Base-by-base conservation (phyloP, 768 basidiomycete species). In the Hypholoma fasciculare region DNA sequence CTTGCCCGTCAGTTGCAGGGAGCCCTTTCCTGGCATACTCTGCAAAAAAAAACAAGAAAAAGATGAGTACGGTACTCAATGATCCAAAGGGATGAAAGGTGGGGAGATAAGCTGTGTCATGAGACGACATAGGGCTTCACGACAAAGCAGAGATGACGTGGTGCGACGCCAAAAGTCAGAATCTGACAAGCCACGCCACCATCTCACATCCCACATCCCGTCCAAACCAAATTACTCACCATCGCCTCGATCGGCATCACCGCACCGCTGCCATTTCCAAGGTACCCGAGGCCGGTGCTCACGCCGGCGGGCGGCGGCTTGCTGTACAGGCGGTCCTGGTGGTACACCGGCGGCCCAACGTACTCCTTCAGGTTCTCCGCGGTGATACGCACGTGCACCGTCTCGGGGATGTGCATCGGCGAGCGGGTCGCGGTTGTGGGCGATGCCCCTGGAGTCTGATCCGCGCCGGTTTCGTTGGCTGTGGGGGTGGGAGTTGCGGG, bases 191-290 rank as follows among this genome's bases (percentile, higher is more conserved):
- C 30, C 6, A 34, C 30, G 30, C 30, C 30, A 34, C 30, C 30
- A 34, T 34, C 30, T 34, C 30, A 13, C 13, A 7, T 42, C 13
- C 1, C 30, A 13, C 13, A 7, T 42, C 13, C 1, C 7, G 26
- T 3, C 7, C 38, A 4, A 49, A 36, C 7, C 16, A 7, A 27
- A 7, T 26, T n/a, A 80, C 87, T 65, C 59, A 95, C 95, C 66
- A 90, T 90, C 39, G 91, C 94, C 75, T 99, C 97, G 27, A 99
- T 87, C 17, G 96, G 96, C 94, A 98, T 96, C 43, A 98, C 92
- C 4, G 94, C 90, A 23, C 97, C 97, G 13, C 90, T 91, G 0
- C 97, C 97, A 71, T 98, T 98, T 1, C 96, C 96, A 23, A 96
- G 78, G 72, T 98, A 98, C 3, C 97, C 97, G 3, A 99, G 75